These are phyloP conservation scores for Ophiostoma quercus DNA, from an alignment of 2,329 filamentous ascomycete species.

Conservation along the genomic window DNA sequence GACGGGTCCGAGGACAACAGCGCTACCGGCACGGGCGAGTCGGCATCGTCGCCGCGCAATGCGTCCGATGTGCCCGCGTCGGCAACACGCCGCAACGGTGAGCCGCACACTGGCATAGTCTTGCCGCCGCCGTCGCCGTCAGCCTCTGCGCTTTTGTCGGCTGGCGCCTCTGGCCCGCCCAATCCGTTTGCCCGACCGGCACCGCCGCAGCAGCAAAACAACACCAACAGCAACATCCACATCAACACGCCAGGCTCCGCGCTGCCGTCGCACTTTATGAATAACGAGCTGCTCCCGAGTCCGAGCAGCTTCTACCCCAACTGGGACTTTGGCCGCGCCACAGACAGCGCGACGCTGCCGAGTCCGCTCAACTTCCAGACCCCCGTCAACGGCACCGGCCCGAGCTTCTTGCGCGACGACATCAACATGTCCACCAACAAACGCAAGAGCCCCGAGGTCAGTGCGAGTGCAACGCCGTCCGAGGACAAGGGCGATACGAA, in stretches of 20 bases:
- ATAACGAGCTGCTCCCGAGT: slow-evolving; percentile 79
- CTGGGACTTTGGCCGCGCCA: slow-evolving; percentile 67
- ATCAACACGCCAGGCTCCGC: slow-evolving; percentile 88
- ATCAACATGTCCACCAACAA: slow-evolving; percentile 38
- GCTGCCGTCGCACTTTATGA: slow-evolving; percentile 84
- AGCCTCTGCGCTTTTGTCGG: slow-evolving; percentile 76
- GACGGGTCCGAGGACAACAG: slow-evolving; percentile 69
- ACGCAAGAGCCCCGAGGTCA: slow-evolving; percentile 53
- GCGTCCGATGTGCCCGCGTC: slow-evolving; percentile 56
- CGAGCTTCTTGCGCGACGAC: slow-evolving; percentile 59
- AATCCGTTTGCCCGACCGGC: slow-evolving; percentile 91
- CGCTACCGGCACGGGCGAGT: slow-evolving; percentile 64
- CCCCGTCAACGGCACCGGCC: slow-evolving; percentile 59
- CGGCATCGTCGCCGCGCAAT: slow-evolving; percentile 54
- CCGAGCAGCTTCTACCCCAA: slow-evolving; percentile 90
- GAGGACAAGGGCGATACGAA: slow-evolving; percentile 48
- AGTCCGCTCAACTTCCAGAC: slow-evolving; percentile 92
- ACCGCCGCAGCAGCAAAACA: slow-evolving; percentile 51
- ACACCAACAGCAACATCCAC: slow-evolving; percentile 45
- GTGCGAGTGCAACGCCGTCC: slow-evolving; percentile 37
- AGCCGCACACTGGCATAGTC: slow-evolving; percentile 55
- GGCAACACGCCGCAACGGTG: slow-evolving; percentile 38
- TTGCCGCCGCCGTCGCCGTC: slow-evolving; percentile 91
- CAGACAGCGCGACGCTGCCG: slow-evolving; percentile 78
- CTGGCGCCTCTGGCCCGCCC: slow-evolving; percentile 83